These are phyloP conservation scores for Boletus pseudo-olivaceus DNA, from an alignment of 768 basidiomycete species.

Conservation along the genomic window DNA sequence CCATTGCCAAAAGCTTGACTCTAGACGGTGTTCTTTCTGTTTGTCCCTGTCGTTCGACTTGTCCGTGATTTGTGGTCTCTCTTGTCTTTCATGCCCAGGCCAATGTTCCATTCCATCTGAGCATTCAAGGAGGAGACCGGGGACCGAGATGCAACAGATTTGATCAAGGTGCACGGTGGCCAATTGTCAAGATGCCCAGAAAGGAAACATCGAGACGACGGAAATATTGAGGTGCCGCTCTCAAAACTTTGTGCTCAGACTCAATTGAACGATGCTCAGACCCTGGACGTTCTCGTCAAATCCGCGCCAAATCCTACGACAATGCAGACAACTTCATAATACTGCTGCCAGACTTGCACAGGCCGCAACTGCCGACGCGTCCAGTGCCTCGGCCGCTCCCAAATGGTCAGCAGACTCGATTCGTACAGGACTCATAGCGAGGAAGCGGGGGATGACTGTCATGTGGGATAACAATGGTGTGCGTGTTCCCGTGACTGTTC, in stretches of 20 bases:
- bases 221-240: not conserved
- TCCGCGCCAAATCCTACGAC: slow-evolving; percentile 31
- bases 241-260: slow-evolving; percentile 14
- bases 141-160: slow-evolving; percentile 23
- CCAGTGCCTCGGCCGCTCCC: slow-evolving; percentile 27
- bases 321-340: slow-evolving; percentile 43
- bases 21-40: slow-evolving; percentile 29
- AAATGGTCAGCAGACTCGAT: slow-evolving; percentile 87
- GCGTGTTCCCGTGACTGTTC: slow-evolving; percentile 85
- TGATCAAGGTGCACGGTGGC: not conserved
- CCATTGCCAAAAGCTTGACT: slow-evolving; percentile 37
- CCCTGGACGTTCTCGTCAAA: slow-evolving; percentile 45
- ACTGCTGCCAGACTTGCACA: slow-evolving; percentile 35
- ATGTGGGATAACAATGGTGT: slow-evolving; percentile 91
- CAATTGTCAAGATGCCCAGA: slow-evolving; percentile 1
- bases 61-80: slow-evolving; percentile 21
- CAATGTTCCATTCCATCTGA: slow-evolving; percentile 77
- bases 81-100: slow-evolving; percentile 51
- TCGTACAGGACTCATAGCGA: slow-evolving; percentile 89
- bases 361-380: slow-evolving; percentile 14
- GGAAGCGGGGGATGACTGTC: slow-evolving; percentile 93
- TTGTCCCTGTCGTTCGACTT: slow-evolving; percentile 15
- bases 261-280: slow-evolving; percentile 43
- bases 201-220: slow-evolving; percentile 12
- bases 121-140: not conserved